Base-by-base conservation (phyloP, 306 rosid species). In the Quercus aquifolioides region DNA sequence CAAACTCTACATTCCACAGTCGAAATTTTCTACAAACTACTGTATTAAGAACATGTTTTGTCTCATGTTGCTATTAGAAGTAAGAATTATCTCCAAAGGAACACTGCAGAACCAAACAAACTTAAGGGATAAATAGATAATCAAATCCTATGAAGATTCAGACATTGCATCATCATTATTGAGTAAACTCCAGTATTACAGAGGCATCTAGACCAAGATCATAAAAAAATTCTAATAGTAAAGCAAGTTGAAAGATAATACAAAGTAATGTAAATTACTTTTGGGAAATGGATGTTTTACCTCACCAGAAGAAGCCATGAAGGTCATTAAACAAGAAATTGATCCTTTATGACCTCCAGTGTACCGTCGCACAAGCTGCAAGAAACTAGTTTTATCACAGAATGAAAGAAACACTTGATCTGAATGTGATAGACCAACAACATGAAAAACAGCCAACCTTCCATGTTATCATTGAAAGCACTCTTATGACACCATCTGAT, bases 391-490 rank as follows among this genome's bases (percentile, higher is more conserved):
- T 79, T 71, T 56, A 77, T 81, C 77, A 80, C 35, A 68, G 69
- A 84, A 79, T 84, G 58, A 52, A 60, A 81, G 63, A 31, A 51
- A 31, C 65, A 60, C 4, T 60, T 19, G 63, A 55, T 74, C 80
- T 67, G 15, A 79, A 35, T 54, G 43, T 52, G 75, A 78, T 67
- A 60, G 78, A 55, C 58, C 76, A 26, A 81, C 49, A 71, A 80
- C 56, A 75, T 73, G 79, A 81, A 58, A 80, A 80, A 79, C 74
- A 12, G 55, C 87, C 83, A 85, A 90, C 99, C 98, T 91, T 93
- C 99, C 99, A 95, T 25, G 99, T 93, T 81, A 95, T 87, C 98
- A 95, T 93, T 75, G 99, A 95, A 78, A 95, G 99, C 79, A 95
- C 99, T 86, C 98, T 87, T 75, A 95, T 92, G 85, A 93, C 92